phyloP scores from a whole-genome alignment of 768 basidiomycete genomes.

The Kwoniella dejecticola region DNA sequence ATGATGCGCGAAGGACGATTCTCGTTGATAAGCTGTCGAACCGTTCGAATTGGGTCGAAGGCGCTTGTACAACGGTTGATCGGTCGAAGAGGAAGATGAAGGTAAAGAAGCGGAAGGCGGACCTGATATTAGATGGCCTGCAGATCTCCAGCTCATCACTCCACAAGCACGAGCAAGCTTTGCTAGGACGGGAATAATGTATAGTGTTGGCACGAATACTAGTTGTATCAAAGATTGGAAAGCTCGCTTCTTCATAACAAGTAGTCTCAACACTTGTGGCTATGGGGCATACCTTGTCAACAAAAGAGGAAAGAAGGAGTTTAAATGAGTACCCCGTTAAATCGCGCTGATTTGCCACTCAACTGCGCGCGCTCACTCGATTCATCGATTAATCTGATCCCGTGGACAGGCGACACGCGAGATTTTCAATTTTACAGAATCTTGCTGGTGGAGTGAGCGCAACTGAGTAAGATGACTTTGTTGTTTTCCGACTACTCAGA shows the following conservation, averaged over 20 bases:
- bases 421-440: slow-evolving; percentile 1
- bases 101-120: slow-evolving; percentile 26
- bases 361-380: not conserved
- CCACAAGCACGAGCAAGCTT: too few relatives aligned
- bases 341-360: slow-evolving; percentile 2
- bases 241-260: too few relatives aligned
- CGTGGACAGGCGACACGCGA: not conserved
- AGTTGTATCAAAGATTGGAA: too few relatives aligned
- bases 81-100: not conserved
- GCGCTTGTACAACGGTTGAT: slow-evolving; percentile 15
- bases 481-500: too few relatives aligned
- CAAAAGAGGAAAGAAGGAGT: too few relatives aligned
- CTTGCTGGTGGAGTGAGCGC: not conserved
- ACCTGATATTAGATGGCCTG: slow-evolving; percentile 31
- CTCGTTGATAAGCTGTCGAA: slow-evolving; percentile 51
- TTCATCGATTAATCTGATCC: slow-evolving; percentile 4
- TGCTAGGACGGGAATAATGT: too few relatives aligned
- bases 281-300: too few relatives aligned
- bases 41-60: slow-evolving; percentile 51
- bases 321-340: not conserved
- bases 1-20: slow-evolving; percentile 34
- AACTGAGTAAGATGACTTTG: too few relatives aligned
- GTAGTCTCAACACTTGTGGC: too few relatives aligned
- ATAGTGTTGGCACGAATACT: too few relatives aligned
- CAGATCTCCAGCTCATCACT: slow-evolving; percentile 40